These are phyloP conservation scores for Aureobasidium sp. DNA, from an alignment of 2,329 filamentous ascomycete genomes.

Conservation along the genomic window DNA sequence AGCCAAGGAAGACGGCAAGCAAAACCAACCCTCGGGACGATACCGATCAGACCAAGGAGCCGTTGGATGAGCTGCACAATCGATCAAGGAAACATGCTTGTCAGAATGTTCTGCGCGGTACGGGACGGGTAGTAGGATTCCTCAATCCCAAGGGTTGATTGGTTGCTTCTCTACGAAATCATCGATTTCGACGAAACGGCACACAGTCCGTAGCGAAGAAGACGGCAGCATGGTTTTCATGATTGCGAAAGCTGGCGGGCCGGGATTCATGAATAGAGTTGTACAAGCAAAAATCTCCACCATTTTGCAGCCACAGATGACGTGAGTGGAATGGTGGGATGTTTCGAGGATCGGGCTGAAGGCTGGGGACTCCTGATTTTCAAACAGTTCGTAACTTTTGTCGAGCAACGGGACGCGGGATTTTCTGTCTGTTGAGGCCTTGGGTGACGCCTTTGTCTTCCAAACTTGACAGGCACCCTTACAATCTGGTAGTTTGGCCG, in stretches of 20 bases:
- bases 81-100: not conserved
- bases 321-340: not conserved
- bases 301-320: conserved; percentile 4
- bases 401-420: conserved; percentile 10
- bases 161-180: not conserved
- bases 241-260: not conserved
- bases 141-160: not conserved
- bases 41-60: not conserved
- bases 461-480: conserved; percentile 13
- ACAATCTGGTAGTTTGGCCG: conserved; percentile 13
- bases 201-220: not conserved
- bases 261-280: conserved; percentile 2
- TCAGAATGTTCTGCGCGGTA: not conserved
- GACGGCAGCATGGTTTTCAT: not conserved
- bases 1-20: conserved; percentile 1
- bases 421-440: not conserved
- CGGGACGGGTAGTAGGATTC: not conserved
- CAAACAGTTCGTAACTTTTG: conserved; percentile 2
- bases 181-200: not conserved
- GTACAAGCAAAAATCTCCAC: conserved; percentile 13
- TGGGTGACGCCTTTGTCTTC: not conserved
- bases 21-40: not conserved
- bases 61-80: not conserved
- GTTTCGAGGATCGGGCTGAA: conserved; percentile 5
- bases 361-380: conserved; percentile 5